A percentile compares a stretch with the other conserved stretches of the same genome.
Conservation (phyloP, 176 grass and related monocot species). For the Avena insularis region DNA sequence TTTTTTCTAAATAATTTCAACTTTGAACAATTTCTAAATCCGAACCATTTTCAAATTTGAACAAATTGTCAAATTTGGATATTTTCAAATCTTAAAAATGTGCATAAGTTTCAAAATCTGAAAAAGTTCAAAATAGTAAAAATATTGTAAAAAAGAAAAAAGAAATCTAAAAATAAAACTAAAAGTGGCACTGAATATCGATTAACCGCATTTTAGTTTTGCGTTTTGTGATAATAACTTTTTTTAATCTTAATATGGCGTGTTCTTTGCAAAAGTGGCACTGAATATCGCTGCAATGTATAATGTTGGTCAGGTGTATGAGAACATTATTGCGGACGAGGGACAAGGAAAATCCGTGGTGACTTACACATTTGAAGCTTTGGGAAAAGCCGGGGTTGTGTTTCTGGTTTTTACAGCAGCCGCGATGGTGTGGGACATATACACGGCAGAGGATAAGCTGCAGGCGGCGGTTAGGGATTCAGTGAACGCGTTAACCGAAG, state of each 20-base stretch:
- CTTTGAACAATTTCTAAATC: no score
- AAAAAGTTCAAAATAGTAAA: no score
- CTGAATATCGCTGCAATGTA: background rate
- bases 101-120: no score
- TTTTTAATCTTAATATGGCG: background rate
- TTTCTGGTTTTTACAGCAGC: background rate
- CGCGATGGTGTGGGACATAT: slow-evolving; percentile 24
- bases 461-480: background rate
- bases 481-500: background rate
- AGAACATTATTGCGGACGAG: slow-evolving; percentile 4
- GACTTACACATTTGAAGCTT: slow-evolving; percentile 20
- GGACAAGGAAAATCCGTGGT: slow-evolving; percentile 12
- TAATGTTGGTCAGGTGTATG: background rate
- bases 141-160: no score
- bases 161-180: no score
- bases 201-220: no score
- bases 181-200: no score
- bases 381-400: background rate
- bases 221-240: no score
- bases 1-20: no score
- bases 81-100: no score
- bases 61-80: no score
- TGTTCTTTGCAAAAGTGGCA: background rate
- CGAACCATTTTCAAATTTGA: no score
- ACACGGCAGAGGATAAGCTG: slow-evolving; percentile 5